phyloP scores from a whole-genome alignment of 2,329 filamentous ascomycete genomes.

The Fusarium nematophilum region DNA sequence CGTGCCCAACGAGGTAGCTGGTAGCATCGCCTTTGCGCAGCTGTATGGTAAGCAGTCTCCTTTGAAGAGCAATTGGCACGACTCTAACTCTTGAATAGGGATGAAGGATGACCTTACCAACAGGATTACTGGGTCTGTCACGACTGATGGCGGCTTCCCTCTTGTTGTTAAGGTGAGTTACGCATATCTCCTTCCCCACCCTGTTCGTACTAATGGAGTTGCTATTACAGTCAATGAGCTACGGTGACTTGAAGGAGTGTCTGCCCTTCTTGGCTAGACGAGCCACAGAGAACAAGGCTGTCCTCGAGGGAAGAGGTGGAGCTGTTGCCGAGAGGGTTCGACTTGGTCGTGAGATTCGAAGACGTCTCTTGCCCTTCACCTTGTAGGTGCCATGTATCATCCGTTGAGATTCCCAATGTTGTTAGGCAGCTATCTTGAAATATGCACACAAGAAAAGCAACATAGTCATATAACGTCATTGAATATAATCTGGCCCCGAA shows the following conservation, averaged over 20 bases:
- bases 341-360: conserved; percentile 22
- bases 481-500: too few species aligned
- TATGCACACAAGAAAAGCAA: too few species aligned
- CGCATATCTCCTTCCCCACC: neutral
- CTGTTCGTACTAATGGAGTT: neutral
- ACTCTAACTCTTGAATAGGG: neutral
- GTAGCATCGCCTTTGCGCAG: conserved; percentile 26
- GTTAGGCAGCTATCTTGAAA: too few species aligned
- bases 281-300: conserved; percentile 31
- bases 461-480: too few species aligned
- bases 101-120: conserved; percentile 35
- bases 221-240: conserved; percentile 27
- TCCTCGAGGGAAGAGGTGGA: conserved; percentile 31
- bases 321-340: conserved; percentile 25
- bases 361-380: conserved; percentile 8
- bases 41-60: conserved; percentile 11
- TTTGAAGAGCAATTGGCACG: neutral
- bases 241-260: conserved; percentile 33
- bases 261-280: conserved; percentile 26
- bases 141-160: conserved; percentile 13
- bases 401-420: too few species aligned
- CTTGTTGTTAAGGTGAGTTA: conserved; percentile 31
- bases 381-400: too few species aligned
- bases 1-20: conserved; percentile 13
- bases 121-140: conserved; percentile 22